These are phyloP conservation scores for Azolla pinnata DNA, from an alignment of 75 land plant species.

Conservation along the genomic window DNA sequence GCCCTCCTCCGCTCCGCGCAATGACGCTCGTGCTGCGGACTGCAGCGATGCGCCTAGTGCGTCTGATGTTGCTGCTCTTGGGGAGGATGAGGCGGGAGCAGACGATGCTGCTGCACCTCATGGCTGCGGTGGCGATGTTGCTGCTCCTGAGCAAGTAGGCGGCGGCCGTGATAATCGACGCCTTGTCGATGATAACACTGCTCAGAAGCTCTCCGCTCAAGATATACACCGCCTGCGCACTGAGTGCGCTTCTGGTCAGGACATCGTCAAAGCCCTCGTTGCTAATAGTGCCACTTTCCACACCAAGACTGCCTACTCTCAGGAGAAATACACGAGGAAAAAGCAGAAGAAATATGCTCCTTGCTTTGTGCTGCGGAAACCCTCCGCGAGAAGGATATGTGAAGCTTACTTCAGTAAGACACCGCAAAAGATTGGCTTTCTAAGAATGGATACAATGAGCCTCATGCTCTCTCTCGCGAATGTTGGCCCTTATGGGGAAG, in stretches of 20 bases:
- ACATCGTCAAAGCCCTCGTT: conserved; percentile 80
- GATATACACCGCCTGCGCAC: conserved; percentile 79
- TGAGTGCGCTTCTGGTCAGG: conserved; percentile 70
- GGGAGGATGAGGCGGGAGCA: too few species aligned
- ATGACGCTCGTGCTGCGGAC: too few species aligned
- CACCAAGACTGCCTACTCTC: conserved; percentile 78
- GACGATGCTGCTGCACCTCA: too few species aligned
- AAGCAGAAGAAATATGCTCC: conserved; percentile 98
- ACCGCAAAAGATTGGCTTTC: conserved; percentile 72
- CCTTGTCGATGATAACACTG: conserved; percentile 76
- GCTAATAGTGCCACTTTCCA: conserved; percentile 88
- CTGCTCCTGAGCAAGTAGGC: conserved; percentile 9
- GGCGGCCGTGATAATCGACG: conserved; percentile 57
- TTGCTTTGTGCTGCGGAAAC: conserved; percentile 67
- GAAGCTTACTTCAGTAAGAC: conserved; percentile 86
- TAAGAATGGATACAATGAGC: conserved; percentile 70
- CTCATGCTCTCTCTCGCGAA: conserved; percentile 79
- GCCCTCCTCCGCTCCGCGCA: background rate
- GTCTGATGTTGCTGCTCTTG: too few species aligned
- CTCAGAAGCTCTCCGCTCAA: conserved; percentile 76
- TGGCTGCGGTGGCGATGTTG: too few species aligned
- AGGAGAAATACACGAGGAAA: conserved; percentile 86
- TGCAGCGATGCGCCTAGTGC: too few species aligned
- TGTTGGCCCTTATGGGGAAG: conserved; percentile 66
- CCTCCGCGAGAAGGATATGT: conserved; percentile 82